Evolutionary conservation across 2,329 filamentous ascomycete species (phyloP).

Genomic region (Penicillium sp.): DNA sequence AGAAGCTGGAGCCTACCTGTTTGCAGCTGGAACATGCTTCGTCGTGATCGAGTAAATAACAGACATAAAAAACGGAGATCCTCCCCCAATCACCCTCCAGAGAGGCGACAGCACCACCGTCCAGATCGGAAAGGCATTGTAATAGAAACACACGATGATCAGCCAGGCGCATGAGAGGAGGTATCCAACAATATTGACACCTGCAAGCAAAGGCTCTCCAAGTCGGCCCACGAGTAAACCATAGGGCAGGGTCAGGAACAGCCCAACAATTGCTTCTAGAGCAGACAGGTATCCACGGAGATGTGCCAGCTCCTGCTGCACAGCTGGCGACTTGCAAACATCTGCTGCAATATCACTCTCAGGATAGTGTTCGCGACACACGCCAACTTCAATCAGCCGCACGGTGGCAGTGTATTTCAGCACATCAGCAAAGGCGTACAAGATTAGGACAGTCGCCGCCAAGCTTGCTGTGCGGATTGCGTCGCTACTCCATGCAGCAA

Average conservation of each 20-base stretch:
- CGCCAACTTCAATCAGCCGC: constrained; percentile 2
- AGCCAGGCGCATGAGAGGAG: constrained; percentile 3
- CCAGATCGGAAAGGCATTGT: constrained; percentile 2
- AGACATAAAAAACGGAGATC: constrained; percentile 1
- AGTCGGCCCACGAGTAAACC: constrained; percentile 1
- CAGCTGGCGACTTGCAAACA: not conserved
- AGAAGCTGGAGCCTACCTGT: not conserved
- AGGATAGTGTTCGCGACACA: constrained; percentile 1
- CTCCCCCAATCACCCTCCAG: not conserved
- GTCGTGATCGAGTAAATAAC: constrained; percentile 2
- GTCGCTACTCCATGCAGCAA: not conserved
- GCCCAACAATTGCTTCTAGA: not conserved
- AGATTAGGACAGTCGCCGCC: not conserved
- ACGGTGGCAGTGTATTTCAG: constrained; percentile 4
- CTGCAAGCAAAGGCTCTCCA: not conserved
- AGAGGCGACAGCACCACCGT: constrained; percentile 1
- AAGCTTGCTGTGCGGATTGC: not conserved
- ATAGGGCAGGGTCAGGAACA: constrained; percentile 1
- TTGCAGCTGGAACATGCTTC: not conserved
- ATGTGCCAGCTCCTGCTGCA: not conserved
- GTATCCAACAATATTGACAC: constrained; percentile 1
- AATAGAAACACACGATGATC: not conserved
- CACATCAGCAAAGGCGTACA: constrained; percentile 4
- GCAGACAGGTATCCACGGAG: constrained; percentile 2
- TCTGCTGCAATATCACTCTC: not conserved